Evolutionary conservation across 208 protist species (phyloP), one percentile per base, ranked within the genome.

Genomic region (Leishmania martiniquensis): DNA sequence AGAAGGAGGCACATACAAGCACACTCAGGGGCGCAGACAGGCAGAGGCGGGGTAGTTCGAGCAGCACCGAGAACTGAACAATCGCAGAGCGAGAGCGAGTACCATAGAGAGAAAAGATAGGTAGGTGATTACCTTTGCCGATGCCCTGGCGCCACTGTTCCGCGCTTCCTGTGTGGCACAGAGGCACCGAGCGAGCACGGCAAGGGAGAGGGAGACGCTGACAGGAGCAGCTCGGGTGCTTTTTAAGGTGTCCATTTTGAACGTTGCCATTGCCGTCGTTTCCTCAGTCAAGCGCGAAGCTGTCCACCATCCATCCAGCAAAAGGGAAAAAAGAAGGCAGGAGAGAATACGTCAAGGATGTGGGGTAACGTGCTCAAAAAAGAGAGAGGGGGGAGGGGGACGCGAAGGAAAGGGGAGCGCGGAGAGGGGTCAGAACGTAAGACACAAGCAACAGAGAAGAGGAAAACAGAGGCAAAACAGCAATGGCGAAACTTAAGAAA

Each of bases 261-360:
- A n/a, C n/a, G n/a, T n/a, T n/a, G n/a, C n/a, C n/a, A n/a, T n/a
- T n/a, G n/a, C n/a, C n/a, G n/a, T n/a, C n/a, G n/a, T n/a, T n/a
- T n/a, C n/a, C n/a, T n/a, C n/a, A n/a, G n/a, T n/a, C n/a, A n/a
- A n/a, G n/a, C n/a, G n/a, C n/a, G n/a, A n/a, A n/a, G 20, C 34
- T 45, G 60, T 44, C 60, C 37, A n/a, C 60, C 60, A 29, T 34
- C 12, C 60, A 39, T 44, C 25, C 2, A 17, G 52, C 7, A 67
- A 44, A 45, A 63, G 57, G 69, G 69, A 73, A 44, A 75, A 54
- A 52, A 34, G 49, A 25, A 34, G 63, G 29, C 42, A 13, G 39
- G n/a, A 42, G 59, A 29, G 32, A 39, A 44, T 17, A 34, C 59
- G n/a, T n/a, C n/a, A n/a, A n/a, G n/a, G n/a, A n/a, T n/a, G n/a